Base-by-base conservation (phyloP, 2,329 filamentous ascomycete species). In the Lecanosticta acicola region DNA sequence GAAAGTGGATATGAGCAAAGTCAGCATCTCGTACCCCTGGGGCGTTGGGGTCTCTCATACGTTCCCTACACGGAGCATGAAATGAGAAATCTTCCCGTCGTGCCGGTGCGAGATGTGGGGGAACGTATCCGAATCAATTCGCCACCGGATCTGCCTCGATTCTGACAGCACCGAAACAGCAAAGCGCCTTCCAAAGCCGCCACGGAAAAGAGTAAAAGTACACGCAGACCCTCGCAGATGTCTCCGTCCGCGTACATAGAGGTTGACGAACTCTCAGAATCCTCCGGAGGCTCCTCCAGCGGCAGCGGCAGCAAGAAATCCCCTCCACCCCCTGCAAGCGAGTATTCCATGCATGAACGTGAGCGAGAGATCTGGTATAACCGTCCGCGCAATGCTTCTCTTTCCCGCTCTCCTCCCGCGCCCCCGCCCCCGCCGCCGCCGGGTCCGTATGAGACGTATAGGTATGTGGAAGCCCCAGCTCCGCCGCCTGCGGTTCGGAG, bases 171-270 rank as follows among this genome's bases (percentile, higher is more conserved):
- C 17, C 14, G 17, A n/a, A 37, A 19, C 35, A 37, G 14, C 35
- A 37, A 37, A 19, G 14, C 35, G 14, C 35, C 14, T 4, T 37
- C 35, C 16, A 16, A 13, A 41, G 39, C 24, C 17, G 26, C 39
- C 26, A 34, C 5, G 16, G 29, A 21, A 17, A 24, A 39, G 11
- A 29, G 24, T 29, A 24, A 39, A 29, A 29, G 24, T 29, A 29
- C 24, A n/a, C 35, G 35, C 35, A n/a, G 35, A 32, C 13, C 5
- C 24, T 26, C 44, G 50, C 46, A 44, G 44, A 43, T 57, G 50
- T 56, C 61, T 47, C 68, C 71, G 50, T 56, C 61, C 48, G 68
- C 71, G 51, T 71, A 71, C 41, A 71, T 73, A 42, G 68, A 73
- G 54, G 71, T 73, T 36, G 56, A 54, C 36, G 49, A 55, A 11